phyloP scores from a whole-genome alignment of 345 rosid species.

The Pistacia vera region DNA sequence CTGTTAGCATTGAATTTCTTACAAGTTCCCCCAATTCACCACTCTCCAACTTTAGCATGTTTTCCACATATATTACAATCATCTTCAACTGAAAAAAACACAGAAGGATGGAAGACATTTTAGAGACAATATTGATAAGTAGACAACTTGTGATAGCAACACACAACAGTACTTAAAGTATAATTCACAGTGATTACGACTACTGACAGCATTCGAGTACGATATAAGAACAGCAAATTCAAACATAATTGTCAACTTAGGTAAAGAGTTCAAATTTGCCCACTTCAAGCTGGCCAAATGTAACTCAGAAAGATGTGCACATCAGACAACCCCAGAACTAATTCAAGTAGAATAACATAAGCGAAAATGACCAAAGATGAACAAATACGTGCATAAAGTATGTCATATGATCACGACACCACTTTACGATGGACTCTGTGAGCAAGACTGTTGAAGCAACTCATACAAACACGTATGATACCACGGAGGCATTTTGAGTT shows the following conservation, averaged over 20 bases:
- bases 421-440: not conserved
- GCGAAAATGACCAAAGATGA: not conserved
- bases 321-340: not conserved
- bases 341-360: not conserved
- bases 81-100: constrained; percentile 41
- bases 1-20: constrained; percentile 64
- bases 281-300: not conserved
- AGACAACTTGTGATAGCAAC: not conserved
- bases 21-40: constrained; percentile 71
- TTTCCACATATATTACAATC: constrained; percentile 62
- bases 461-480: not conserved
- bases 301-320: not conserved
- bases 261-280: not conserved
- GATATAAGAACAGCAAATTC: not conserved
- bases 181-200: not conserved
- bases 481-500: not conserved
- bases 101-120: not conserved
- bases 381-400: not conserved
- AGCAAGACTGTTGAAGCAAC: not conserved
- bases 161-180: not conserved
- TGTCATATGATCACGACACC: not conserved
- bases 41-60: constrained; percentile 77
- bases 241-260: not conserved
- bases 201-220: not conserved
- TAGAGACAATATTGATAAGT: not conserved